These are phyloP conservation scores for Rhododendron mucronatum DNA, from an alignment of 148 eudicot species.

Conservation along the genomic window DNA sequence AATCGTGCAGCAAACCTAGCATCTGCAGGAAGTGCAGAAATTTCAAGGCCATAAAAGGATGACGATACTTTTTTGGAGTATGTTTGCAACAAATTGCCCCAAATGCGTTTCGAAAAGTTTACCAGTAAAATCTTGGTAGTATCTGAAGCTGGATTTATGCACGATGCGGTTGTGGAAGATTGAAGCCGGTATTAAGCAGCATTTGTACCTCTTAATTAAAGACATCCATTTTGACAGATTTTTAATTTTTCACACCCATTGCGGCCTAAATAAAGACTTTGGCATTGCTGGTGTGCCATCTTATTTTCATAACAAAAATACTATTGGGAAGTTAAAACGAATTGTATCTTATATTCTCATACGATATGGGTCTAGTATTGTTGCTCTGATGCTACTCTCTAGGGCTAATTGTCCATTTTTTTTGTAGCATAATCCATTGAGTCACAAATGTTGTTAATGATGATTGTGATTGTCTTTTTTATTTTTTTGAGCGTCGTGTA, in stretches of 20 bases:
- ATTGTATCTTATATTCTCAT: not conserved
- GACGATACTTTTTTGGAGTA: not conserved
- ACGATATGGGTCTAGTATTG: not conserved
- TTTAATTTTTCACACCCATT: not conserved
- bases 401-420: not conserved
- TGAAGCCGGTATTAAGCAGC: not conserved
- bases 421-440: not conserved
- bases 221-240: not conserved
- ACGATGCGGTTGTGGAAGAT: not conserved
- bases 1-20: conserved; percentile 93
- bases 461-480: not conserved
- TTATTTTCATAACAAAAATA: not conserved
- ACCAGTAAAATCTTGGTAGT: not conserved
- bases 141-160: not conserved
- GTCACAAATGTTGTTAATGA: not conserved
- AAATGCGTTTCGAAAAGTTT: not conserved
- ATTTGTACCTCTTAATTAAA: not conserved
- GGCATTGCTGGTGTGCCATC: not conserved
- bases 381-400: not conserved
- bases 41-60: conserved; percentile 23
- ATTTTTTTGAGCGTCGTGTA: not conserved
- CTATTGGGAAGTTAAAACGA: not conserved
- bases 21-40: conserved; percentile 67
- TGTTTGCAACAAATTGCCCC: not conserved
- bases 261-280: not conserved